phyloP scores from a whole-genome alignment of 805 yeast genomes.

The Candida broadrunensis region DNA sequence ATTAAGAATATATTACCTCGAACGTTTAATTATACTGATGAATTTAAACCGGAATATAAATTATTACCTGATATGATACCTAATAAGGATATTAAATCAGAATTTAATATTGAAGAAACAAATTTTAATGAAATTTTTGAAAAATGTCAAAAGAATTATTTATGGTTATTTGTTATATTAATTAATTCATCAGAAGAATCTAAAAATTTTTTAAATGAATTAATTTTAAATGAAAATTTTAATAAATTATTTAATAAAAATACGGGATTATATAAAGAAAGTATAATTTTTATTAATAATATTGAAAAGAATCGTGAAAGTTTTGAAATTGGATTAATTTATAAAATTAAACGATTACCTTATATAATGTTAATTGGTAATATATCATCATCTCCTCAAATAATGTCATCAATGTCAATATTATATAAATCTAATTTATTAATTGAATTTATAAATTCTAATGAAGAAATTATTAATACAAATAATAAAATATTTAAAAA shows the following conservation, averaged over 20 bases:
- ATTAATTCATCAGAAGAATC: conserved; percentile 22
- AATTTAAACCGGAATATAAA: conserved; percentile 17
- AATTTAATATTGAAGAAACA: conserved; percentile 10
- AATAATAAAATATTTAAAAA: conserved; percentile 22
- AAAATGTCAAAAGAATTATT: conserved; percentile 21
- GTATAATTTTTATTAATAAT: conserved; percentile 27
- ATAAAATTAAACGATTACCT: conserved; percentile 27
- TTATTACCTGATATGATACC: conserved; percentile 1
- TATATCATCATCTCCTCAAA: conserved; percentile 30
- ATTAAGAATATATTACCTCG: conserved; percentile 18
- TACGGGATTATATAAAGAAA: conserved; percentile 25
- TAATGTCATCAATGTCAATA: conserved; percentile 39
- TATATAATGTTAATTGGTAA: conserved; percentile 37
- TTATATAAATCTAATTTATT: conserved; percentile 28
- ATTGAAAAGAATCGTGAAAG: conserved; percentile 33
- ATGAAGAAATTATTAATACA: conserved; percentile 17
- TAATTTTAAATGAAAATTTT: conserved; percentile 16
- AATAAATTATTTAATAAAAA: conserved; percentile 22
- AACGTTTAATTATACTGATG: conserved; percentile 22
- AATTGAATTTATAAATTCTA: conserved; percentile 10
- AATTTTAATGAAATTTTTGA: conserved; percentile 31
- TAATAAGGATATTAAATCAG: background rate
- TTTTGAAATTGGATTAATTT: conserved; percentile 32
- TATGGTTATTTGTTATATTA: conserved; percentile 33
- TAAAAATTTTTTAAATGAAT: conserved; percentile 11